phyloP scores from a whole-genome alignment of 345 rosid species.

The Lumnitzera littorea region DNA sequence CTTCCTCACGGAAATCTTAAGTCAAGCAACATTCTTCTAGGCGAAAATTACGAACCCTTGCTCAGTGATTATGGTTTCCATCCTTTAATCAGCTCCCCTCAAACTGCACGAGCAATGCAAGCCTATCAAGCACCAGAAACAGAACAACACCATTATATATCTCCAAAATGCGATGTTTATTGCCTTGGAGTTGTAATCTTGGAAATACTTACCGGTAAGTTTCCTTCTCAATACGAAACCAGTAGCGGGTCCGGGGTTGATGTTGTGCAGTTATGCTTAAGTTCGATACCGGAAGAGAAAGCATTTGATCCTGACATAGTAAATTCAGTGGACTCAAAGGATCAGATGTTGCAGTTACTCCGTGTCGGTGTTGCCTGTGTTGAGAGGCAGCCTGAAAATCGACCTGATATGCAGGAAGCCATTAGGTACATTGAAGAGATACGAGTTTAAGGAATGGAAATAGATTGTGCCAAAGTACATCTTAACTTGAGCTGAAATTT shows the following conservation, averaged over 20 bases:
- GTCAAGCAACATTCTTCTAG: constrained; percentile 63
- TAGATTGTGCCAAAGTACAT: no score
- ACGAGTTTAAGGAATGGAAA: constrained; percentile 4
- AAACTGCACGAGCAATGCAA: constrained; percentile 28
- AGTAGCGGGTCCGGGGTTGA: constrained; percentile 42
- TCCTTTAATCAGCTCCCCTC: constrained; percentile 28
- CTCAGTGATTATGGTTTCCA: constrained; percentile 53
- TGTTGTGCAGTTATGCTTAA: constrained; percentile 44
- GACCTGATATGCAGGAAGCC: constrained; percentile 53
- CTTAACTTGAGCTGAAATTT: no score
- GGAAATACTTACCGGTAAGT: constrained; percentile 64
- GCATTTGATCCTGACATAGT: constrained; percentile 60
- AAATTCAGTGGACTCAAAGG: constrained; percentile 13
- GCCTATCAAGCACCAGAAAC: constrained; percentile 66
- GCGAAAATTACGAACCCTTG: constrained; percentile 50
- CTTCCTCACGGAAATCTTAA: constrained; percentile 85
- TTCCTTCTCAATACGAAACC: constrained; percentile 51
- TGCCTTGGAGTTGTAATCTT: constrained; percentile 66
- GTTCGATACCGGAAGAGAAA: constrained; percentile 38
- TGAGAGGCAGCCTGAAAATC: constrained; percentile 28
- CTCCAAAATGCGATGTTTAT: constrained; percentile 63
- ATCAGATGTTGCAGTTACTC: constrained; percentile 42
- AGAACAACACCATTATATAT: constrained; percentile 20
- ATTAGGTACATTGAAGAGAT: constrained; percentile 35
- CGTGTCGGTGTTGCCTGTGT: constrained; percentile 53